phyloP scores from a whole-genome alignment of 1,284 basidiomycete species.

The Lentinula novae-zelandiae region DNA sequence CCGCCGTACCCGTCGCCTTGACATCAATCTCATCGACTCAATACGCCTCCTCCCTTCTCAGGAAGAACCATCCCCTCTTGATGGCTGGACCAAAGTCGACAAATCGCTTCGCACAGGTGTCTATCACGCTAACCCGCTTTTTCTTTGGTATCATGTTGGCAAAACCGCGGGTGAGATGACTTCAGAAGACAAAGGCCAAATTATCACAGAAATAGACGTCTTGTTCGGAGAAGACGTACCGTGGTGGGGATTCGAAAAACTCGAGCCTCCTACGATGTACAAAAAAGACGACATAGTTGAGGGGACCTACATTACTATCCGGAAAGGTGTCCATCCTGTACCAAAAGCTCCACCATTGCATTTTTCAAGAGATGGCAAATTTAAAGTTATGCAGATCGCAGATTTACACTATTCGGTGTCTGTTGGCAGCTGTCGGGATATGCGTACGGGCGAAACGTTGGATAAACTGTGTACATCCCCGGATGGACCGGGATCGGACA shows the following conservation, averaged over 20 bases:
- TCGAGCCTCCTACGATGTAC: conserved; percentile 53
- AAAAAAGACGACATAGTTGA: conserved; percentile 36
- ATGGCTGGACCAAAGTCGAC: conserved; percentile 56
- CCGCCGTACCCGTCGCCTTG: conserved; percentile 76
- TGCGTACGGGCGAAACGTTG: conserved; percentile 24
- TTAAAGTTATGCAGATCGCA: conserved; percentile 88
- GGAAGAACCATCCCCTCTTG: conserved; percentile 42
- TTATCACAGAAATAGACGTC: conserved; percentile 88
- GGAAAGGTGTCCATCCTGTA: conserved; percentile 60
- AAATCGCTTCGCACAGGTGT: conserved; percentile 57
- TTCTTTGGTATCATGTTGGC: conserved; percentile 73
- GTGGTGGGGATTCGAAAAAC: conserved; percentile 81
- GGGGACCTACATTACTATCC: conserved; percentile 56
- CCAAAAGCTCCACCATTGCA: conserved; percentile 71
- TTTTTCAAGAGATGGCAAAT: conserved; percentile 78
- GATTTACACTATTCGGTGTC: conserved; percentile 87
- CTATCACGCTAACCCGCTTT: conserved; percentile 46
- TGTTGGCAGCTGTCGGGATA: conserved; percentile 70
- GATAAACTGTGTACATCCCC: background rate
- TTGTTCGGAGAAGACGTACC: conserved; percentile 76
- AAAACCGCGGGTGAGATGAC: conserved; percentile 59
- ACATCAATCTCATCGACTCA: conserved; percentile 67
- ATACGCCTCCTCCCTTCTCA: conserved; percentile 50
- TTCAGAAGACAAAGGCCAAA: conserved; percentile 49
- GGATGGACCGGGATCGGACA: conserved; percentile 51